Base-by-base conservation (phyloP, 345 rosid species). In the Chamaenerion angustifolium region DNA sequence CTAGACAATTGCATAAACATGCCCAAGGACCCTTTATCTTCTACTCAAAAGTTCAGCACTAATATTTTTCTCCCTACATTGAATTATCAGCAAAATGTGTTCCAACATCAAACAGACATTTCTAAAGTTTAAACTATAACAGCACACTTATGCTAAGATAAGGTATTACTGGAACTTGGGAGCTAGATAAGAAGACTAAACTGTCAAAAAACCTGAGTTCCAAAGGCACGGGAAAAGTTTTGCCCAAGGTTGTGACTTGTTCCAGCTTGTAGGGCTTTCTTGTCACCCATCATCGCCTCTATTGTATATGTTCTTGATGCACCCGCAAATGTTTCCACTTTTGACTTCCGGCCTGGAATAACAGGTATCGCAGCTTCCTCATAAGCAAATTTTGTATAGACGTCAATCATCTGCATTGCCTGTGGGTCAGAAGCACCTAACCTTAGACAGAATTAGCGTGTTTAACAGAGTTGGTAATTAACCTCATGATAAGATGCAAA, bases 211-310 rank as follows among this genome's bases (percentile, higher is more conserved):
- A 81, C 94, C 89, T 75, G 92, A 27, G 94, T 86, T 65, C 74
- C 87, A 65, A 90, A 90, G 42, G 96, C 89, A 64, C 72, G 78
- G 56, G 94, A 86, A 64, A 90, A 90, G 71, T 86, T 90, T 50
- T 86, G 96, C 51, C 94, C 94, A 58, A 86, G 80, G 68, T 82
- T 83, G 73, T 92, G 96, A 70, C 96, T 81, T 15, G 93, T 92
- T 51, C 95, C 98, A 63, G 98, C 89, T 57, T 83, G 96, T 68
- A 83, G 70, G 43, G 96, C 98, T 66, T 83, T 92, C 43, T 75
- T 72, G 70, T 92, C 98, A 60, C 96, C 98, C 96, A 92, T 92
- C 98, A 92, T 86, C 71, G 93, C 98, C 75, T 92, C 98, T 68
- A 92, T 86, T 16, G 96, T 92, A 58, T 81, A 83, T 12, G 95